Percentiles rank a stretch among this genome's conserved stretches.
These are phyloP conservation scores for Misopates orontium DNA, from an alignment of 257 asterid species.

Conservation along the genomic window DNA sequence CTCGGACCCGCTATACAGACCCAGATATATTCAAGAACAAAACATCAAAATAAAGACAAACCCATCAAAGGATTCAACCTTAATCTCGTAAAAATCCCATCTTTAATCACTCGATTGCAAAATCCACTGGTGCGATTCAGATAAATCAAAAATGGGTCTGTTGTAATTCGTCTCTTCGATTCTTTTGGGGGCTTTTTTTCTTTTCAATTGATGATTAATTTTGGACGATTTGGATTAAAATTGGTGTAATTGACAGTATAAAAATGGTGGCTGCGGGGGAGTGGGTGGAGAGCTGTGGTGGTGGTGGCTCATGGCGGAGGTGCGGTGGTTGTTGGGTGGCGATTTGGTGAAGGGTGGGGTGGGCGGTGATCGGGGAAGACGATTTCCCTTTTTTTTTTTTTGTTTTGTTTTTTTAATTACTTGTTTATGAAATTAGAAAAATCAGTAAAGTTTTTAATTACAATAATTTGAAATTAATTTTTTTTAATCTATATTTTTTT, in stretches of 20 bases:
- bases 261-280: conserved; percentile 32
- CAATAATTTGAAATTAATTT: too few species aligned
- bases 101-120: conserved; percentile 26
- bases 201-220: not conserved
- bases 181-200: conserved; percentile 2
- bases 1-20: not conserved
- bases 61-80: conserved; percentile 20
- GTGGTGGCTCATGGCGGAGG: too few species aligned
- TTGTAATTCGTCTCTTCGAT: conserved; percentile 20
- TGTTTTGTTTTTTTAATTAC: too few species aligned
- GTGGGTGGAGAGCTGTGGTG: too few species aligned
- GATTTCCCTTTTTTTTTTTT: too few species aligned
- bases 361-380: too few species aligned
- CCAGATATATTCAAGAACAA: not conserved
- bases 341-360: too few species aligned
- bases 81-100: conserved; percentile 33
- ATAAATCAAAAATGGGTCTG: conserved; percentile 1
- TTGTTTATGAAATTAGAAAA: too few species aligned
- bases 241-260: conserved; percentile 27
- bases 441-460: too few species aligned
- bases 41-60: not conserved
- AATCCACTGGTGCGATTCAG: conserved; percentile 24
- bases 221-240: not conserved
- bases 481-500: too few species aligned
- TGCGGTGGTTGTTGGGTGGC: too few species aligned